Base-by-base conservation (phyloP, 306 rosid species). In the Gillenia trifoliata region DNA sequence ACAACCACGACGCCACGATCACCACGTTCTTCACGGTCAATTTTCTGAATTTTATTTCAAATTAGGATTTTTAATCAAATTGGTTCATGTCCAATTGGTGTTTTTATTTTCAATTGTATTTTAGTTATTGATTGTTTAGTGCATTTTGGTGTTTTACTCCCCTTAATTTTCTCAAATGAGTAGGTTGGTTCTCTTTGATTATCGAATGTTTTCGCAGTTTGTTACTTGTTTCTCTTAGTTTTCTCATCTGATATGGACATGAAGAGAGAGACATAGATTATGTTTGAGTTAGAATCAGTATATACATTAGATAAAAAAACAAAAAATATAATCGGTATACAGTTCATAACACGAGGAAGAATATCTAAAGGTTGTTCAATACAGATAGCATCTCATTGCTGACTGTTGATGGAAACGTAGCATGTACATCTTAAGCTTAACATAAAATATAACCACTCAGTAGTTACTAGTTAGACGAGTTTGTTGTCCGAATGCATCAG, bases 231-330 rank as follows among this genome's bases (percentile, higher is more conserved):
- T 61, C 31, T 65, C 68, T 16, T 38, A 55, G 25, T 59, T 71
- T 81, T 83, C 83, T 86, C 78, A 91, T 88, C 98, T 94, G 95
- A 78, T 76, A 67, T 25, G 74, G 71, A 75, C 64, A 82, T 19
- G 70, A 61, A 80, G 59, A 34, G 47, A 16, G 23, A 47, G 23
- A 45, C 8, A n/a, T n/a, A 1, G 47, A n/a, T n/a, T n/a, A n/a
- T n/a, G n/a, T 54, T 31, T 33, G 20, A 40, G 29, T 1, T 78
- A n/a, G 20, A 64, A n/a, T n/a, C n/a, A n/a, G n/a, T n/a, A n/a
- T n/a, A n/a, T n/a, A n/a, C n/a, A n/a, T n/a, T n/a, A n/a, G n/a
- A n/a, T n/a, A n/a, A n/a, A n/a, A n/a, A n/a, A n/a, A n/a, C n/a
- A n/a, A n/a, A n/a, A n/a, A n/a, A n/a, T n/a, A n/a, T n/a, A n/a